Percentiles rank a stretch among this genome's conserved stretches.
These are phyloP conservation scores for Collariella sp. DNA, from an alignment of 495 filamentous ascomycete genomes.

Conservation along the genomic window DNA sequence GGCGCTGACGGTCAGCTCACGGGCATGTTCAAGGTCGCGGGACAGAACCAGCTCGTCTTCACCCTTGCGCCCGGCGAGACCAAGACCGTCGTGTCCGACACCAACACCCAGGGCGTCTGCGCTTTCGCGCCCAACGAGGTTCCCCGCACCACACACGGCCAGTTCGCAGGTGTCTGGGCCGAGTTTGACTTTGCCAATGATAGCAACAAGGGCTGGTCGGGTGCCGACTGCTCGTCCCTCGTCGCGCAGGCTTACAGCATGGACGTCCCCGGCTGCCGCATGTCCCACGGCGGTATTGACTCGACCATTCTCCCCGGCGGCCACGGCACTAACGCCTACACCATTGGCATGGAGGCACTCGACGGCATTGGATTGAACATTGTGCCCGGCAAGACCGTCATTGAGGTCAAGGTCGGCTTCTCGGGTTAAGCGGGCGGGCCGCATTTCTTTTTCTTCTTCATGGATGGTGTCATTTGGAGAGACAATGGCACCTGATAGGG, in stretches of 20 bases:
- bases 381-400: slow-evolving; percentile 5
- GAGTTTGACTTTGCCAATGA: slow-evolving; percentile 31
- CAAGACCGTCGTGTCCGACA: slow-evolving; percentile 27
- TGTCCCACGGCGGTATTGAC: slow-evolving; percentile 25
- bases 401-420: slow-evolving; percentile 24
- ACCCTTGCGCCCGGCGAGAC: slow-evolving; percentile 25
- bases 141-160: slow-evolving; percentile 19
- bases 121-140: slow-evolving; percentile 20
- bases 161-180: slow-evolving; percentile 29
- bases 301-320: slow-evolving; percentile 29
- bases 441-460: slow-evolving; percentile 9
- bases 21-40: slow-evolving; percentile 24
- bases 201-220: slow-evolving; percentile 32
- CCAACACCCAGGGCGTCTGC: slow-evolving; percentile 31
- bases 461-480: slow-evolving; percentile 15
- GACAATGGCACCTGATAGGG: slow-evolving; percentile 17
- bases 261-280: slow-evolving; percentile 28
- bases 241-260: slow-evolving; percentile 25
- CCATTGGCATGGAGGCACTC: slow-evolving; percentile 26
- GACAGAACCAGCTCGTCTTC: slow-evolving; percentile 24
- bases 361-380: slow-evolving; percentile 34
- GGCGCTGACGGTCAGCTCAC: slow-evolving; percentile 23
- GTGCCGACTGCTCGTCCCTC: slow-evolving; percentile 32
- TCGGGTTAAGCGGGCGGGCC: background rate
- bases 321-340: slow-evolving; percentile 29